These are phyloP conservation scores for Cryptosporidium meleagridis DNA, from an alignment of 169 alveolate species.

Conservation along the genomic window DNA sequence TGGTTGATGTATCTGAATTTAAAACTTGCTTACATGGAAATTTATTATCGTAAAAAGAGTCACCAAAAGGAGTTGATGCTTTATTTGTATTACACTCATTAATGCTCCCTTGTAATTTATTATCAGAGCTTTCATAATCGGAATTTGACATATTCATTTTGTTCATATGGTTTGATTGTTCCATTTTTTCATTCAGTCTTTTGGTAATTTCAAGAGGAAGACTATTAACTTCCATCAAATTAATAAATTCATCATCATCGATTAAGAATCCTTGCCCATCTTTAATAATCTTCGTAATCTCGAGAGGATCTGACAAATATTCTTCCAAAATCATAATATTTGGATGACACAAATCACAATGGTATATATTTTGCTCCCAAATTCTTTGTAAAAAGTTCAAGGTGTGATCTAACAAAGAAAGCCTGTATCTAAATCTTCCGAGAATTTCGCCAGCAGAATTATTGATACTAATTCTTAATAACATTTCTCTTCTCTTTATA, in stretches of 20 bases:
- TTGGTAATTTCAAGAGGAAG: conserved; percentile 63
- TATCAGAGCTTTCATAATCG: not conserved
- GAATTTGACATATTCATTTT: not conserved
- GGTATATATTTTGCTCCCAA: conserved; percentile 71
- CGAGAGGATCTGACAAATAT: conserved; percentile 37
- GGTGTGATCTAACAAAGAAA: conserved; percentile 48
- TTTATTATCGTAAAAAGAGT: not conserved
- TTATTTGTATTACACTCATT: not conserved
- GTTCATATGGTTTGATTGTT: not conserved
- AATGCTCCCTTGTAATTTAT: not conserved
- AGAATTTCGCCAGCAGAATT: conserved; percentile 62
- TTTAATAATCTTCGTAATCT: conserved; percentile 31
- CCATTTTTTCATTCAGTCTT: conserved; percentile 45
- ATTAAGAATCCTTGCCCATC: conserved; percentile 71
- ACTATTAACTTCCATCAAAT: conserved; percentile 56
- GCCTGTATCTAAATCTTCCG: conserved; percentile 64
- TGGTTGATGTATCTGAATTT: not conserved
- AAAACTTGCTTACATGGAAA: not conserved
- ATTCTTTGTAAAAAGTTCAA: conserved; percentile 55
- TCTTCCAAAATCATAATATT: conserved; percentile 72
- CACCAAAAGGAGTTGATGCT: not conserved
- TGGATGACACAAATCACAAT: conserved; percentile 70
- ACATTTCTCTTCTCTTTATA: conserved; percentile 51
- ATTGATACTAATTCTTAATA: conserved; percentile 54
- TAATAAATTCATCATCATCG: conserved; percentile 58